Evolutionary conservation across 768 basidiomycete species (phyloP).

Genomic region (Suillus cothurnatus): DNA sequence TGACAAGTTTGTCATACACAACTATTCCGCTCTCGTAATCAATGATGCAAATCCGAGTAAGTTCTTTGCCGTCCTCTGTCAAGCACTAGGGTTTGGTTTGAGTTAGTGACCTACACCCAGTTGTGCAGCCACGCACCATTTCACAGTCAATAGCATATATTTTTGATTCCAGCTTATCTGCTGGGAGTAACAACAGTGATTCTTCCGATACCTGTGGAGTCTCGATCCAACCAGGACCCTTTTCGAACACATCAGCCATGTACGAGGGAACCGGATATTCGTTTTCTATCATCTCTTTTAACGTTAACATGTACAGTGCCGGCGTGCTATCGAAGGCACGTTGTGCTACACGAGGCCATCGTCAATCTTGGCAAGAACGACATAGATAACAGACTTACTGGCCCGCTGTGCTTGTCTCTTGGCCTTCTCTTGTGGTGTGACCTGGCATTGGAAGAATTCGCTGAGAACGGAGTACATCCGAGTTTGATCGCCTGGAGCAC

Average conservation of each 20-base stretch:
- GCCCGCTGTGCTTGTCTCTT: slow-evolving; percentile 50
- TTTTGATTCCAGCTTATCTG: slow-evolving; percentile 39
- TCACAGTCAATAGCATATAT: slow-evolving; percentile 95
- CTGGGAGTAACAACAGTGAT: slow-evolving; percentile 32
- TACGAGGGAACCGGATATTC: slow-evolving; percentile 91
- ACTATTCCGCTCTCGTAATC: slow-evolving; percentile 73
- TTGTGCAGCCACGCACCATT: slow-evolving; percentile 64
- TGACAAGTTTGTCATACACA: slow-evolving; percentile 88
- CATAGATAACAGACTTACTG: slow-evolving; percentile 39
- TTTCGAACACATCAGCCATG: slow-evolving; percentile 69
- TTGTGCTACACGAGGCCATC: slow-evolving; percentile 47
- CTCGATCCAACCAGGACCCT: slow-evolving; percentile 78
- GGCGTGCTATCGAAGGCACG: slow-evolving; percentile 64
- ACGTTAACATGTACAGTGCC: slow-evolving; percentile 68
- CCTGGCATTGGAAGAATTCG: slow-evolving; percentile 78
- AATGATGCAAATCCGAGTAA: slow-evolving; percentile 83
- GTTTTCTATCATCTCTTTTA: slow-evolving; percentile 92
- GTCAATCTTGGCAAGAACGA: slow-evolving; percentile 14
- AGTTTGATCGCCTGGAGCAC: slow-evolving; percentile 86
- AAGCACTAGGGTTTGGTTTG: slow-evolving; percentile 57
- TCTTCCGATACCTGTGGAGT: slow-evolving; percentile 55
- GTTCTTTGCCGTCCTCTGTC: slow-evolving; percentile 88
- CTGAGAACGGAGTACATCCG: slow-evolving; percentile 86
- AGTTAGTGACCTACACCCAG: background rate
- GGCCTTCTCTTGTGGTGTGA: slow-evolving; percentile 81